Conservation (phyloP, 495 filamentous ascomycete species). For the Podospora tetraspora region DNA sequence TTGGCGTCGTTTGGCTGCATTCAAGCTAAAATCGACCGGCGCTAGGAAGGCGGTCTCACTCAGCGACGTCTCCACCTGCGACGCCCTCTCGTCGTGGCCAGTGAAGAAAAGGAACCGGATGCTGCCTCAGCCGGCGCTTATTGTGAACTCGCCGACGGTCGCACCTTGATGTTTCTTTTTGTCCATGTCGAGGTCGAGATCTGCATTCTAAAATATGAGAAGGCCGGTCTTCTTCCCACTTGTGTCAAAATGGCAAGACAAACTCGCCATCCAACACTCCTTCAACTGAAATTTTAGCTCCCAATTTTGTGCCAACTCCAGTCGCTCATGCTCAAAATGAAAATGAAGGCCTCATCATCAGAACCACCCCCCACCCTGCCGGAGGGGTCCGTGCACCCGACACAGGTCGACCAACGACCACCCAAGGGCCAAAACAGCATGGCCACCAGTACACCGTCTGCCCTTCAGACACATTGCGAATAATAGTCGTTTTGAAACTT, state of each 20-base stretch:
- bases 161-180: not conserved
- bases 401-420: too few species aligned
- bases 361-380: not conserved
- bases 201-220: not conserved
- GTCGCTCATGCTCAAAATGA: not conserved
- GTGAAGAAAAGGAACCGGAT: not conserved
- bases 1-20: not conserved
- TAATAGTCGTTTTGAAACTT: slow-evolving; percentile 45
- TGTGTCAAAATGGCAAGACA: not conserved
- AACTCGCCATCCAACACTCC: not conserved
- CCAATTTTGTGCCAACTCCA: not conserved
- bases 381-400: not conserved
- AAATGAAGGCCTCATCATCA: not conserved
- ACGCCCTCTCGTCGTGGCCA: not conserved
- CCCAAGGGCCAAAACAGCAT: not conserved
- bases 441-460: not conserved
- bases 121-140: not conserved
- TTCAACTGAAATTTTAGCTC: not conserved
- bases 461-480: slow-evolving; percentile 35
- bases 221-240: not conserved
- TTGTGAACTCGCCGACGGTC: not conserved
- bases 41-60: not conserved
- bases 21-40: not conserved
- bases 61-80: not conserved
- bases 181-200: not conserved